Evolutionary conservation across 306 rosid genomes (phyloP).

Genomic region (Acmispon strigosus): DNA sequence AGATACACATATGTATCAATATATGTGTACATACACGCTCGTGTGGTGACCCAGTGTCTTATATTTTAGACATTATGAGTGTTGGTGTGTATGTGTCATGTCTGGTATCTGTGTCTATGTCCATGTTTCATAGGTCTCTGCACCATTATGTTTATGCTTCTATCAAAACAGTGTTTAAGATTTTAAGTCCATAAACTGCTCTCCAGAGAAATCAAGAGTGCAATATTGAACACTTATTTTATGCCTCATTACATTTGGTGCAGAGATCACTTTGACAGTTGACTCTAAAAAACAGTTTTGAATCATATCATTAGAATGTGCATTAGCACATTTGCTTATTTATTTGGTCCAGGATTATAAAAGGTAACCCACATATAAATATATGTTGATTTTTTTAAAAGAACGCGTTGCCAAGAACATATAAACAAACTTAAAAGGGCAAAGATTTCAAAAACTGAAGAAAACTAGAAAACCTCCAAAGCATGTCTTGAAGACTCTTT

Average conservation of each 20-base stretch:
- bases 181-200: background rate
- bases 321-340: background rate
- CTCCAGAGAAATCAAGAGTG: background rate
- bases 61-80: no score
- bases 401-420: background rate
- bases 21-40: no score
- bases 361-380: background rate
- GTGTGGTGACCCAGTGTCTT: no score
- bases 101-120: no score
- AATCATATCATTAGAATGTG: constrained; percentile 4
- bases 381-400: background rate
- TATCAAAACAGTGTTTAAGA: background rate
- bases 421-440: background rate
- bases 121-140: no score
- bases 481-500: constrained; percentile 69
- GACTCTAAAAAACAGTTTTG: background rate
- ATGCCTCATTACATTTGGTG: background rate
- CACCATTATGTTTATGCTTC: no score
- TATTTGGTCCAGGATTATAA: background rate
- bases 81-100: no score
- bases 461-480: constrained; percentile 51
- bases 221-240: background rate
- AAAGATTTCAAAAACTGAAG: constrained; percentile 2
- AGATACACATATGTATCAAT: no score
- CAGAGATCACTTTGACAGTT: background rate